phyloP scores from a whole-genome alignment of 148 eudicot genomes.

The Simmondsia chinensis region DNA sequence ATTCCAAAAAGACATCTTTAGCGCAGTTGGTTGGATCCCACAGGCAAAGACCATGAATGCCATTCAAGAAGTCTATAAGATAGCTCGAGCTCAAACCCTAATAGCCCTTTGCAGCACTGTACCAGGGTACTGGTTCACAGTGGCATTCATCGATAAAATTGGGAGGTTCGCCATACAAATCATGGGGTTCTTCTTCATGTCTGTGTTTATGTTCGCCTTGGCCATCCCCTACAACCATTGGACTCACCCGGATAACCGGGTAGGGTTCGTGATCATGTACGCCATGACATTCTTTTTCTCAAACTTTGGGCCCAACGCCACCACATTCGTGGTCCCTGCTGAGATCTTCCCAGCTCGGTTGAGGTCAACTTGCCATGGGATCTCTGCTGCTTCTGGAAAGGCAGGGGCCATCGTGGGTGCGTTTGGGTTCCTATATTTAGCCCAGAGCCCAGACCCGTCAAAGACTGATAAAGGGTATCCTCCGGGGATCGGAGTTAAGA shows the following conservation, averaged over 20 bases:
- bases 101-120: conserved; percentile 58
- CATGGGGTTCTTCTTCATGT: conserved; percentile 52
- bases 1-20: conserved; percentile 62
- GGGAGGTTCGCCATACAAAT: conserved; percentile 53
- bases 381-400: conserved; percentile 59
- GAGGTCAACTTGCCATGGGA: conserved; percentile 61
- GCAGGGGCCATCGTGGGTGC: conserved; percentile 56
- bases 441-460: conserved; percentile 29
- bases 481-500: conserved; percentile 44
- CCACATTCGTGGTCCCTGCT: conserved; percentile 64
- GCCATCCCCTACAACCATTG: conserved; percentile 48
- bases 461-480: conserved; percentile 48
- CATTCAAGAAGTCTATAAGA: conserved; percentile 34
- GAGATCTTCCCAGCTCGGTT: conserved; percentile 68
- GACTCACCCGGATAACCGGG: conserved; percentile 35
- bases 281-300: conserved; percentile 57
- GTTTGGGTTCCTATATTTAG: conserved; percentile 48
- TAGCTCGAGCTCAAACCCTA: conserved; percentile 51
- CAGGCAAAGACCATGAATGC: conserved; percentile 42
- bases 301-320: conserved; percentile 61
- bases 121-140: conserved; percentile 70
- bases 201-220: conserved; percentile 44
- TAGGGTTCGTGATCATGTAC: conserved; percentile 50
- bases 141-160: conserved; percentile 34
- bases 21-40: conserved; percentile 60